phyloP scores from a whole-genome alignment of 2,329 filamentous ascomycete genomes.

The Paecilomyces sp. region DNA sequence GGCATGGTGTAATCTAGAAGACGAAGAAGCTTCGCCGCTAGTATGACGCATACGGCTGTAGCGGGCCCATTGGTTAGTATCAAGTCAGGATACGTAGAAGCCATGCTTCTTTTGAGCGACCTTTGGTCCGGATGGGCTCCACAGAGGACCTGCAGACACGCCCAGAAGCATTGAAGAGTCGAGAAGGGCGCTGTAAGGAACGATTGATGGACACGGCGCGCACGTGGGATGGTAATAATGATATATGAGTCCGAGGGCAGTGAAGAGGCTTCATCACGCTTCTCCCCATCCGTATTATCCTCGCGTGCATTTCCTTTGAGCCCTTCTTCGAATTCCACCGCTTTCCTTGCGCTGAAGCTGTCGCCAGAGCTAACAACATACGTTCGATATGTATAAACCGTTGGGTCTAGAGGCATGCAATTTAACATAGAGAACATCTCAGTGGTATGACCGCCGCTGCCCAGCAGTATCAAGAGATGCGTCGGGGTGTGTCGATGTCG shows the following conservation, averaged over 20 bases:
- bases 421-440: constrained; percentile 87
- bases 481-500: constrained; percentile 29
- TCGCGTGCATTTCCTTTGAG: constrained; percentile 6
- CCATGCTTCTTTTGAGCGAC: constrained; percentile 11
- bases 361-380: constrained; percentile 79
- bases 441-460: constrained; percentile 87
- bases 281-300: constrained; percentile 1
- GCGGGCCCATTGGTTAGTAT: constrained; percentile 85
- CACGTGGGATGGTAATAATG: constrained; percentile 64
- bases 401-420: constrained; percentile 43
- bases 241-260: constrained; percentile 44
- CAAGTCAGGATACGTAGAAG: constrained; percentile 56
- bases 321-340: constrained; percentile 55
- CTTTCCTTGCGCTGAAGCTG: constrained; percentile 57
- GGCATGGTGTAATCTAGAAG: constrained; percentile 34
- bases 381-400: constrained; percentile 58
- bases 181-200: constrained; percentile 66
- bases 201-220: constrained; percentile 74
- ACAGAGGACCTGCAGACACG: constrained; percentile 52
- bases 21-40: constrained; percentile 51
- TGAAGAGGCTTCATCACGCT: background rate
- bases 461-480: constrained; percentile 74
- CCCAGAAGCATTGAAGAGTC: constrained; percentile 57
- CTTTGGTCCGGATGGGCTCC: constrained; percentile 29
- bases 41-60: constrained; percentile 70